phyloP scores from a whole-genome alignment of 805 yeast species.

The Yarrowia bubula region DNA sequence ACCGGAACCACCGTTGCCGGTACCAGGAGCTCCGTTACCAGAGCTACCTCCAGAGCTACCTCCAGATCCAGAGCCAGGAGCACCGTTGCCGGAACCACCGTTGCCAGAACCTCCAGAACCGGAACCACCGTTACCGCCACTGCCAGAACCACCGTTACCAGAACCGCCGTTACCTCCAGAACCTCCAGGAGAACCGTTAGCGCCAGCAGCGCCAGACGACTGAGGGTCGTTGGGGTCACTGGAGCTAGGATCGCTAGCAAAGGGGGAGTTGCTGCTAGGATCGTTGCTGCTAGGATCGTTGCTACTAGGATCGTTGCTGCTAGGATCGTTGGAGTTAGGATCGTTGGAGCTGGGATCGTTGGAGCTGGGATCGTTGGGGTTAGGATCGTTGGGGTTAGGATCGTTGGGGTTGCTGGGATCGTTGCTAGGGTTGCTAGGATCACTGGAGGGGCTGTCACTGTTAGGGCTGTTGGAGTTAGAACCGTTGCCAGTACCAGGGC shows the following conservation, averaged over 20 bases:
- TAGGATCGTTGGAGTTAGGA: background rate
- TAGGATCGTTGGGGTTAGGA: background rate
- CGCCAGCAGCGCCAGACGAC: background rate
- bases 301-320: no score
- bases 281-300: no score
- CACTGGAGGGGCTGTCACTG: background rate
- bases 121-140: background rate
- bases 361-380: background rate
- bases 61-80: slow-evolving; percentile 1
- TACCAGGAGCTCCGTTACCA: background rate
- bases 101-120: background rate
- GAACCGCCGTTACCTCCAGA: background rate
- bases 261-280: no score
- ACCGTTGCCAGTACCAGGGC: background rate
- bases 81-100: background rate
- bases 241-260: no score
- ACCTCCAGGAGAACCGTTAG: background rate
- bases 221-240: background rate
- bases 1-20: background rate
- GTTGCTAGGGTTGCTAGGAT: background rate
- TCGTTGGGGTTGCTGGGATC: background rate
- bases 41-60: background rate
- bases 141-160: background rate
- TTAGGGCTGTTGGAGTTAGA: background rate
- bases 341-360: background rate